A percentile compares a stretch with the other conserved stretches of the same genome.
Evolutionary conservation across 768 basidiomycete species (phyloP).

Genomic region (Lactifluus hygrophoroides): DNA sequence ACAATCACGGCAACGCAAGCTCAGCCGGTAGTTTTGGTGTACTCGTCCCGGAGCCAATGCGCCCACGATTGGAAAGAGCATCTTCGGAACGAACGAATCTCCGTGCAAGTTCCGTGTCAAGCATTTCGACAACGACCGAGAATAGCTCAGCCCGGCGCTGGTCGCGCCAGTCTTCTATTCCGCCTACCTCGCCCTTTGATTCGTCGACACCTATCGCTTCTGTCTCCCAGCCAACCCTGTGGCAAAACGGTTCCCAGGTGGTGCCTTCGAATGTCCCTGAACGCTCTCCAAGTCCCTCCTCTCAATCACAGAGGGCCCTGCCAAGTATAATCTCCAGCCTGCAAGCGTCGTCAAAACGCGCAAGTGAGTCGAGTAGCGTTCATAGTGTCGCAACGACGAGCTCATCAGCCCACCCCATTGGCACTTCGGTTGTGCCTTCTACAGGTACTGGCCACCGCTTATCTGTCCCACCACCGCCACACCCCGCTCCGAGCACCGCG

Average conservation of each 20-base stretch:
- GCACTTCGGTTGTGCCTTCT: conserved; percentile 21
- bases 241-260: conserved; percentile 21
- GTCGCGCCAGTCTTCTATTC: conserved; percentile 31
- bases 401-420: conserved; percentile 32
- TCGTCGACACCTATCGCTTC: conserved; percentile 45
- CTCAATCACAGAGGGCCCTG: conserved; percentile 24
- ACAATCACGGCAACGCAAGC: conserved; percentile 28
- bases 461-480: conserved; percentile 65
- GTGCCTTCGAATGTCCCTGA: conserved; percentile 13
- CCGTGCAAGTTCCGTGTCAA: conserved; percentile 16
- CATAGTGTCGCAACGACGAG: conserved; percentile 24
- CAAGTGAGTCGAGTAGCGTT: conserved; percentile 36
- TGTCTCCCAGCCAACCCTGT: background rate
- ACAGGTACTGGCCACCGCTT: conserved; percentile 36
- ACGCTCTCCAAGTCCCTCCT: conserved; percentile 22
- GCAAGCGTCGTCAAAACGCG: conserved; percentile 16
- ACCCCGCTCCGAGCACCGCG: conserved; percentile 62
- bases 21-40: conserved; percentile 32
- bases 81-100: conserved; percentile 20
- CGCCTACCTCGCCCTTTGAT: conserved; percentile 51
- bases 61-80: conserved; percentile 10
- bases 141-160: conserved; percentile 25
- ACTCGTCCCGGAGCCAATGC: conserved; percentile 1
- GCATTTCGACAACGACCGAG: conserved; percentile 7
- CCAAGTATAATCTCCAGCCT: conserved; percentile 17